phyloP scores from a whole-genome alignment of 2,329 filamentous ascomycete species.

The Myriosclerotinia curreyana region DNA sequence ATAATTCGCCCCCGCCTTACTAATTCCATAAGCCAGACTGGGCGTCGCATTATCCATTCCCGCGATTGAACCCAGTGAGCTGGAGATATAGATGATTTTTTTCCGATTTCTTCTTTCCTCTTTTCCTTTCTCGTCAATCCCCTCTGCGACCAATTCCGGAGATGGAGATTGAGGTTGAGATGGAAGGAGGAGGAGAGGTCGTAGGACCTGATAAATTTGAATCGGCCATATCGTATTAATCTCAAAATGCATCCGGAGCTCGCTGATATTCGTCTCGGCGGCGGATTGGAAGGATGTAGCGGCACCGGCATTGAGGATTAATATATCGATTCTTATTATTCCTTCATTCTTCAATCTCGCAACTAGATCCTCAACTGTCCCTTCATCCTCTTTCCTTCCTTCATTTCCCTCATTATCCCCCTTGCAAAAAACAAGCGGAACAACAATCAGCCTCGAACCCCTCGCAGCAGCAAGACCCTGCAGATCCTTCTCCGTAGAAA shows the following conservation, averaged over 20 bases:
- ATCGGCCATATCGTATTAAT: constrained; percentile 48
- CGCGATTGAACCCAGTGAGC: constrained; percentile 32
- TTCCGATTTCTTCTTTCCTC: constrained; percentile 31
- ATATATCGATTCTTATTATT: constrained; percentile 46
- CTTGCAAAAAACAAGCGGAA: not conserved
- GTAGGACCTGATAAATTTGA: constrained; percentile 45
- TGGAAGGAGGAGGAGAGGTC: constrained; percentile 40
- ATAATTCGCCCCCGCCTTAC: constrained; percentile 44
- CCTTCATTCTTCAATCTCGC: constrained; percentile 22
- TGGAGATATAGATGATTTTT: constrained; percentile 43
- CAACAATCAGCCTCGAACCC: not conserved
- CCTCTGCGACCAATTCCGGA: too few species aligned
- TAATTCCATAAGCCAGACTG: constrained; percentile 44
- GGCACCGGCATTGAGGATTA: constrained; percentile 52
- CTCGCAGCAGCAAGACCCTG: not conserved
- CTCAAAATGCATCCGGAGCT: constrained; percentile 42
- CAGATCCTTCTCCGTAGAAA: not conserved
- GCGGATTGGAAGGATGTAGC: constrained; percentile 35
- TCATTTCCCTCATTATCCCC: too few species aligned
- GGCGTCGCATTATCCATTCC: constrained; percentile 26
- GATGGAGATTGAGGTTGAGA: too few species aligned
- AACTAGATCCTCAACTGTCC: not conserved
- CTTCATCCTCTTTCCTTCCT: rapidly evolving
- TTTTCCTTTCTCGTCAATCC: too few species aligned
- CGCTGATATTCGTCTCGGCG: constrained; percentile 39